Percentiles rank a stretch among this genome's conserved stretches.
Conservation (phyloP, 2,329 filamentous ascomycete species). For the Curvularia sp. region DNA sequence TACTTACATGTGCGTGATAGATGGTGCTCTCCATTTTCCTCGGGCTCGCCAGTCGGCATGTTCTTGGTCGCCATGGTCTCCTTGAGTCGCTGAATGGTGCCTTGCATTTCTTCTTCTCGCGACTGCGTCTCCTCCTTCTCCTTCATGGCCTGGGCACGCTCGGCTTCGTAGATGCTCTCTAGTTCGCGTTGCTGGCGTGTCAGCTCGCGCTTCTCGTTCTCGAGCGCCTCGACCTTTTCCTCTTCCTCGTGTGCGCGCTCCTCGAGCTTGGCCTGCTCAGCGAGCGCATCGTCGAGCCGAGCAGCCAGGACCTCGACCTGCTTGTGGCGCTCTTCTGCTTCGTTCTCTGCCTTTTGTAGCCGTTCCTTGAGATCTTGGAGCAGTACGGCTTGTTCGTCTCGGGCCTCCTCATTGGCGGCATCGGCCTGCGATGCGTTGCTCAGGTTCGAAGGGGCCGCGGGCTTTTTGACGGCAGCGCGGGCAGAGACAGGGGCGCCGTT, state of each 20-base stretch:
- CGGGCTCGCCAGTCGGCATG: constrained; percentile 56
- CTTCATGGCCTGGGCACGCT: constrained; percentile 84
- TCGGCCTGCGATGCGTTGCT: constrained; percentile 49
- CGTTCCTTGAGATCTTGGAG: constrained; percentile 86
- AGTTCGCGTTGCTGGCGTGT: constrained; percentile 86
- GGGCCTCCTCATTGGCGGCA: constrained; percentile 66
- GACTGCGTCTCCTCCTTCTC: constrained; percentile 89
- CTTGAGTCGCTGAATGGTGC: constrained; percentile 89
- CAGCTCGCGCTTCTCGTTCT: constrained; percentile 84
- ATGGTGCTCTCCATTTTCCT: constrained; percentile 56
- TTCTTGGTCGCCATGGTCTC: constrained; percentile 83
- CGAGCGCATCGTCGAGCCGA: constrained; percentile 81
- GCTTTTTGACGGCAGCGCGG: constrained; percentile 49
- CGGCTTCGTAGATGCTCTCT: constrained; percentile 90
- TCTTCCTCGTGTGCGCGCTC: constrained; percentile 87
- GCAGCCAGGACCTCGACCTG: constrained; percentile 85
- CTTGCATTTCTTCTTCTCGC: constrained; percentile 88
- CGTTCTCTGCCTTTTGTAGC: constrained; percentile 78
- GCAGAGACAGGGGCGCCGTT: constrained; percentile 51
- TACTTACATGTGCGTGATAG: constrained; percentile 61
- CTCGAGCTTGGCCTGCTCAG: constrained; percentile 85
- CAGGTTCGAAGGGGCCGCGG: constrained; percentile 43
- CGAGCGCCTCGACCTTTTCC: constrained; percentile 79
- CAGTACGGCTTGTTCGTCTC: constrained; percentile 78
- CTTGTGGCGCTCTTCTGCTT: constrained; percentile 80